These are phyloP conservation scores for Pseudozyma sp. DNA, from an alignment of 1,284 basidiomycete species.

Conservation along the genomic window DNA sequence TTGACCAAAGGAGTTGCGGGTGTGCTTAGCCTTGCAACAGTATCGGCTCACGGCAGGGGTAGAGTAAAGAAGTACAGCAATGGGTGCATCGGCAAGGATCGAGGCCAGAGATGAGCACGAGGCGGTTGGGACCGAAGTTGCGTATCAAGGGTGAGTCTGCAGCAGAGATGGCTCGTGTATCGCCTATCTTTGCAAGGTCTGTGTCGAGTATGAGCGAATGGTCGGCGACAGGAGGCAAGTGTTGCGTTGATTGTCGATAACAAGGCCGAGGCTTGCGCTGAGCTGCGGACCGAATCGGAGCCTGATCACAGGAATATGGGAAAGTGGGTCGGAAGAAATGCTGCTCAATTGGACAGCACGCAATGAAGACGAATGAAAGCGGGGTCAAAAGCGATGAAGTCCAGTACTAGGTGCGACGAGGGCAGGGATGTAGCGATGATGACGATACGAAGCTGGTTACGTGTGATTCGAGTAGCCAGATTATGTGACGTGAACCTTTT, in stretches of 20 bases:
- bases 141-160: not conserved
- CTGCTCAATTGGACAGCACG: slow-evolving; percentile 1
- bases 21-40: not conserved
- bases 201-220: slow-evolving; percentile 1
- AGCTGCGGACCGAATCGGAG: not conserved
- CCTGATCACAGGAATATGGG: not conserved
- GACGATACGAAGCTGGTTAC: not conserved
- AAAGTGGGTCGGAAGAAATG: not conserved
- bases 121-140: not conserved
- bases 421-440: not conserved
- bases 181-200: slow-evolving; percentile 27
- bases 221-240: not conserved
- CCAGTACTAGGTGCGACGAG: not conserved
- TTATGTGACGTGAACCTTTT: too few relatives aligned
- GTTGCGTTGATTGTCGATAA: not conserved
- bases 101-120: not conserved
- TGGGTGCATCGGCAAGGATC: not conserved
- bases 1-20: too few relatives aligned
- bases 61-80: not conserved
- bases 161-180: slow-evolving; percentile 37
- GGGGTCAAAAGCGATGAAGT: not conserved
- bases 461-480: too few relatives aligned
- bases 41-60: not conserved
- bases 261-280: not conserved
- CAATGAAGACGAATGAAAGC: not conserved